Evolutionary conservation across 2,329 filamentous ascomycete species (phyloP).

Genomic region (Nannizzia gypsea): DNA sequence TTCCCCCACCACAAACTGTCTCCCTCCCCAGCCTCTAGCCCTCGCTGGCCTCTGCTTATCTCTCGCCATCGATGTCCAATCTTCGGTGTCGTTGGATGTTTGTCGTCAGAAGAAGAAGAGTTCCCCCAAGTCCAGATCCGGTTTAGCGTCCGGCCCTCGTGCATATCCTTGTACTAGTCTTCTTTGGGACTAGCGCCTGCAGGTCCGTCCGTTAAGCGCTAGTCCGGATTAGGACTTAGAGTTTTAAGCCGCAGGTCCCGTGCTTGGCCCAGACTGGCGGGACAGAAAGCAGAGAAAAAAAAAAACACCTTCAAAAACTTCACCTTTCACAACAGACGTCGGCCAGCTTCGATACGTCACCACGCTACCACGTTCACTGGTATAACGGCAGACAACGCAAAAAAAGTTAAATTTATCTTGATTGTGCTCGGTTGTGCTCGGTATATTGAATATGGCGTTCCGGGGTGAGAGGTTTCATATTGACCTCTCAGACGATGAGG

Average conservation of each 20-base stretch:
- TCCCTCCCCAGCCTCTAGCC: not conserved
- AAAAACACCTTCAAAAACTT: not conserved
- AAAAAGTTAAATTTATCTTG: not conserved
- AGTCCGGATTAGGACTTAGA: constrained; percentile 16
- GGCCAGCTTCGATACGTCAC: not conserved
- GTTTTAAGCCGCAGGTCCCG: constrained; percentile 15
- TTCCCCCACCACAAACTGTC: not conserved
- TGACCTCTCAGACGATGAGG: constrained; percentile 45
- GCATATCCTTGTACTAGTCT: constrained; percentile 17
- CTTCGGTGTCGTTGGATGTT: not conserved
- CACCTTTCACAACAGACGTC: not conserved
- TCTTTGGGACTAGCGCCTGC: constrained; percentile 9
- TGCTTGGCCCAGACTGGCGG: constrained; percentile 4
- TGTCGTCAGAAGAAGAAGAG: constrained; percentile 3
- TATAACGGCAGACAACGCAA: not conserved
- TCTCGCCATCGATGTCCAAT: not conserved
- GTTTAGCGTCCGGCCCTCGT: not conserved
- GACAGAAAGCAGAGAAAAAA: not conserved
- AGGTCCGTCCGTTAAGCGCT: constrained; percentile 24
- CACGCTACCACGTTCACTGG: not conserved
- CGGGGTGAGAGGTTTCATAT: constrained; percentile 51
- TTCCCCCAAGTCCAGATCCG: not conserved
- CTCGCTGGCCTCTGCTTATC: not conserved
- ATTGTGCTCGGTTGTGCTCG: not conserved
- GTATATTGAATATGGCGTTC: constrained; percentile 34